A percentile compares a stretch with the other conserved stretches of the same genome.
These are phyloP conservation scores for Fomitopsis palustris DNA, from an alignment of 1,284 basidiomycete species.

Conservation along the genomic window DNA sequence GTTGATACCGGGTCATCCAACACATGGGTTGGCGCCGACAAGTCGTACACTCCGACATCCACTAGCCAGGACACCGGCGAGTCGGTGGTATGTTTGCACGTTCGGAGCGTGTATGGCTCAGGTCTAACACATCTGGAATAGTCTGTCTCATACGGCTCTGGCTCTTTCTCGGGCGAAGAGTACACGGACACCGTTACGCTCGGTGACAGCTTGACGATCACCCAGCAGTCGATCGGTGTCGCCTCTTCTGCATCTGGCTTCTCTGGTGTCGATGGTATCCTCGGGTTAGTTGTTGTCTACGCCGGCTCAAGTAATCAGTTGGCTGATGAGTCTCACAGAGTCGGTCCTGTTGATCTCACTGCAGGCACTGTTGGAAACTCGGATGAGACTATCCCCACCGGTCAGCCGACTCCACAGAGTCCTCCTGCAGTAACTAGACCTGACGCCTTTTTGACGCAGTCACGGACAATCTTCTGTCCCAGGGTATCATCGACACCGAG, in stretches of 20 bases:
- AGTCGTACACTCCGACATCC: slow-evolving; percentile 42
- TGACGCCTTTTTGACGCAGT: slow-evolving; percentile 14
- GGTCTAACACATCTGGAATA: slow-evolving; percentile 17
- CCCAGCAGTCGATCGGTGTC: slow-evolving; percentile 54
- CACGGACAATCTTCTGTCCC: slow-evolving; percentile 33
- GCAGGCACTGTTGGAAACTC: not conserved
- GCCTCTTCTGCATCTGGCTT: slow-evolving; percentile 39
- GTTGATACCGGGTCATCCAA: slow-evolving; percentile 44
- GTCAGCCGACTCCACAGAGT: not conserved
- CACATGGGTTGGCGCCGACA: slow-evolving; percentile 64
- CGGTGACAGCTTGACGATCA: slow-evolving; percentile 27
- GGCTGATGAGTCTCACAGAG: not conserved
- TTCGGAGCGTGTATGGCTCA: not conserved
- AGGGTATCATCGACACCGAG: slow-evolving; percentile 39
- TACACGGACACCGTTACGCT: slow-evolving; percentile 41
- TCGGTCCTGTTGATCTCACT: not conserved
- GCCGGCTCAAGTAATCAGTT: not conserved
- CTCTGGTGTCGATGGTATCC: slow-evolving; percentile 47
- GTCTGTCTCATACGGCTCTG: slow-evolving; percentile 51
- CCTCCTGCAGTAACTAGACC: not conserved
- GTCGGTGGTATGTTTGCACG: slow-evolving; percentile 36
- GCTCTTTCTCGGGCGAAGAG: slow-evolving; percentile 45
- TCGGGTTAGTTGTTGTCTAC: slow-evolving; percentile 34
- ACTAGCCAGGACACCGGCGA: slow-evolving; percentile 37
- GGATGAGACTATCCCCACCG: not conserved